Evolutionary conservation across 495 filamentous ascomycete species (phyloP).

Genomic region (Neurospora intermedia): DNA sequence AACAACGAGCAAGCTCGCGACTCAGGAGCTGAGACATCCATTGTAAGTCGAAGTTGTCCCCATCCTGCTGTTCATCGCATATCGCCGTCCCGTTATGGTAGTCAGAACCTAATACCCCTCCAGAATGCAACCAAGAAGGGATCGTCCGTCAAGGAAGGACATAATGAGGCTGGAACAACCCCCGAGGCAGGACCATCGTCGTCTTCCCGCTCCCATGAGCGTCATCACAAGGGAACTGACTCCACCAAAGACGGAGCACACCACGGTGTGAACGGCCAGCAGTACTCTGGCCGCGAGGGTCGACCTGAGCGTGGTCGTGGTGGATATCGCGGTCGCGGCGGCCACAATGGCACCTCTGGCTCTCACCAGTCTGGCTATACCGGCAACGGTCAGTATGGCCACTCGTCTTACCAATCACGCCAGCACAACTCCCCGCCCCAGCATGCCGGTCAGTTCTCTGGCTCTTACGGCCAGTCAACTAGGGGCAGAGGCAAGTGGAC

Average conservation of each 20-base stretch:
- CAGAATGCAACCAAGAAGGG: conserved; percentile 14
- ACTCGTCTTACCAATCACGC: conserved; percentile 15
- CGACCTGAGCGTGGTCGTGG: conserved; percentile 29
- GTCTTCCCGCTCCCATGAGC: conserved; percentile 8
- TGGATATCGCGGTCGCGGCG: conserved; percentile 28
- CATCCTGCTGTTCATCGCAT: background rate
- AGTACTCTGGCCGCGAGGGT: conserved; percentile 23
- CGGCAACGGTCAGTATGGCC: conserved; percentile 18
- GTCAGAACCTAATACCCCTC: background rate
- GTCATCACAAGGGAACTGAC: conserved; percentile 13
- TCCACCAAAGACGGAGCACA: conserved; percentile 15
- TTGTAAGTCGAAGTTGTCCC: conserved; percentile 15
- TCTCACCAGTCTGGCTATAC: conserved; percentile 9
- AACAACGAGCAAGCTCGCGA: conserved; percentile 29
- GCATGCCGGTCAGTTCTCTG: conserved; percentile 13
- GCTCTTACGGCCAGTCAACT: conserved; percentile 7
- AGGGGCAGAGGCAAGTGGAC: conserved; percentile 20
- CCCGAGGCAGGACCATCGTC: conserved; percentile 7
- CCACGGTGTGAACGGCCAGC: conserved; percentile 13
- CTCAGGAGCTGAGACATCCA: conserved; percentile 7
- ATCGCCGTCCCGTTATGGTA: background rate
- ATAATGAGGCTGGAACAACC: conserved; percentile 12
- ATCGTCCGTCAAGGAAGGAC: conserved; percentile 12
- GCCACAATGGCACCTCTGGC: conserved; percentile 10
- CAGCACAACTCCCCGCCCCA: conserved; percentile 15